Conservation (phyloP, 1,284 basidiomycete species). For the Ganoderma boninense region DNA sequence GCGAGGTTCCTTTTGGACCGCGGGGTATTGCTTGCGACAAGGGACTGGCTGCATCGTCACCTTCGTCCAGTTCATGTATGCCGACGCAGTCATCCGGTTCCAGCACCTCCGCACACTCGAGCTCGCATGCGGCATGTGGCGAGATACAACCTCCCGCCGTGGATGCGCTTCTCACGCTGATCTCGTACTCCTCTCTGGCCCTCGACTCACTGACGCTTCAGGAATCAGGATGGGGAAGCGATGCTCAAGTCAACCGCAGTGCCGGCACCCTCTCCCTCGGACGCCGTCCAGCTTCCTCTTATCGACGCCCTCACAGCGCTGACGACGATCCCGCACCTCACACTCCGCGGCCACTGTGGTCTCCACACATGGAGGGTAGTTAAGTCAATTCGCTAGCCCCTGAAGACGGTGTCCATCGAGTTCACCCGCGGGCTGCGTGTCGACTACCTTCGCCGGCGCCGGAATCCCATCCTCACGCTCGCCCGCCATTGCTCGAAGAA, state of each 20-base stretch:
- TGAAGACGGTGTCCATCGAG: conserved; percentile 13
- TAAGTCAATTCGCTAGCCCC: neutral
- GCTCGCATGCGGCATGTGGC: conserved; percentile 12
- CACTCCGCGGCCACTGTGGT: conserved; percentile 6
- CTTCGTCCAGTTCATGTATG: conserved; percentile 19
- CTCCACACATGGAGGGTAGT: conserved; percentile 2
- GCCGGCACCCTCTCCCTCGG: neutral
- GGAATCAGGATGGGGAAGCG: conserved; percentile 21
- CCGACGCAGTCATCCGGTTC: conserved; percentile 8
- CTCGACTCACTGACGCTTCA: conserved; percentile 15
- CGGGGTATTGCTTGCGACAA: conserved; percentile 7
- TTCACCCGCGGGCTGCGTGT: conserved; percentile 8
- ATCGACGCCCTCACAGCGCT: conserved; percentile 10
- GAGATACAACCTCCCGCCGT: conserved; percentile 7
- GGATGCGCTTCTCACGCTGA: conserved; percentile 5
- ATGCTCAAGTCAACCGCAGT: conserved; percentile 4
- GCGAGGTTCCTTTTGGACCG: conserved; percentile 19
- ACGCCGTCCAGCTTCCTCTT: neutral
- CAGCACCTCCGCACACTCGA: conserved; percentile 14
- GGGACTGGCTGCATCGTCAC: conserved; percentile 11
- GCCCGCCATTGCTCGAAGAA: conserved; percentile 14
- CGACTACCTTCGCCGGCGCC: neutral
- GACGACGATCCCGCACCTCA: conserved; percentile 18
- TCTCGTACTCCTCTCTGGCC: conserved; percentile 9
- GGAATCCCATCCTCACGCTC: conserved; percentile 25